Evolutionary conservation across 2,329 filamentous ascomycete genomes (phyloP).

Genomic region (Xylariaceae sp.): DNA sequence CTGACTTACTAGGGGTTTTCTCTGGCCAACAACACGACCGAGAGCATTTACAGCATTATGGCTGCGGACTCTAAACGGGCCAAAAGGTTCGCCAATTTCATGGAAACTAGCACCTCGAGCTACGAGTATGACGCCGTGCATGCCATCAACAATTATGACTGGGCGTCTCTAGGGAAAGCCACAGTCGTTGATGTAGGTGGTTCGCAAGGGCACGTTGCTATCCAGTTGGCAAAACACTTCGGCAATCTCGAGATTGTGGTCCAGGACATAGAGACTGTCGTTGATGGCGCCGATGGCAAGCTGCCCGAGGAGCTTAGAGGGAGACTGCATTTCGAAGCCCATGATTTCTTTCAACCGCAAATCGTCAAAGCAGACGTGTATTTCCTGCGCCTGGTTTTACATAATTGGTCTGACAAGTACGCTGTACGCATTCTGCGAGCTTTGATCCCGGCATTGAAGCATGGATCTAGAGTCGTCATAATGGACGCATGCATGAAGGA

Average conservation of each 20-base stretch:
- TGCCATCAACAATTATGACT: slow-evolving; percentile 27
- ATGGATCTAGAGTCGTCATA: slow-evolving; percentile 21
- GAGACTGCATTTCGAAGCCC: slow-evolving; percentile 18
- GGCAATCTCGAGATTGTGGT: slow-evolving; percentile 22
- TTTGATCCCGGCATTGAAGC: slow-evolving; percentile 13
- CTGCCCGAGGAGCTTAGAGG: slow-evolving; percentile 1
- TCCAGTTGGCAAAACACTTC: slow-evolving; percentile 20
- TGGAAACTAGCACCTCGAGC: background rate
- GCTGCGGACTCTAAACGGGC: background rate
- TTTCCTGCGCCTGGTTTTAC: slow-evolving; percentile 29
- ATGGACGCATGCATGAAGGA: slow-evolving; percentile 22
- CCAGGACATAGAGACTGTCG: slow-evolving; percentile 26
- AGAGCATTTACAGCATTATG: slow-evolving; percentile 4
- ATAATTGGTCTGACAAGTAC: slow-evolving; percentile 33
- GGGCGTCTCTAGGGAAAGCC: slow-evolving; percentile 17
- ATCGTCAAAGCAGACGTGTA: slow-evolving; percentile 21
- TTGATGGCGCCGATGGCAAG: slow-evolving; percentile 1
- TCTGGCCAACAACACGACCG: slow-evolving; percentile 8
- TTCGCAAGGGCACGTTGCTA: slow-evolving; percentile 31
- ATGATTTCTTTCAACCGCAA: slow-evolving; percentile 27
- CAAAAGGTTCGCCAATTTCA: slow-evolving; percentile 3
- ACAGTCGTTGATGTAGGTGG: slow-evolving; percentile 34
- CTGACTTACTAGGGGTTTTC: slow-evolving; percentile 8
- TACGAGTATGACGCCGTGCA: background rate
- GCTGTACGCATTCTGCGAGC: slow-evolving; percentile 17